phyloP scores from a whole-genome alignment of 176 grass and related monocot species.

The Cenchrus purpureus region DNA sequence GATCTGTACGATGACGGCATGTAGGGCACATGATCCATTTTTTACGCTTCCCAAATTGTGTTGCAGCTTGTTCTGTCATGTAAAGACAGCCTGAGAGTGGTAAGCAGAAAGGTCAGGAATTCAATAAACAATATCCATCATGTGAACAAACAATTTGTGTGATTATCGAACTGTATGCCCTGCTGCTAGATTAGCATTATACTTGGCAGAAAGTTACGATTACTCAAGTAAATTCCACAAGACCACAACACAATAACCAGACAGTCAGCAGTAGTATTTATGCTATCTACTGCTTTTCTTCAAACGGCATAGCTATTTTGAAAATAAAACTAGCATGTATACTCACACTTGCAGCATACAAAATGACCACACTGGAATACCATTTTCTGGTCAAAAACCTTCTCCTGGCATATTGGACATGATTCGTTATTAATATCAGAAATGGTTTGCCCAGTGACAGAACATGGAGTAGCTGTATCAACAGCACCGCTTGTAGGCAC shows the following conservation, averaged over 20 bases:
- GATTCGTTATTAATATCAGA: conserved; percentile 60
- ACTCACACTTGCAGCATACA: conserved; percentile 96
- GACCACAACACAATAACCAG: background rate
- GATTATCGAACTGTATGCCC: conserved; percentile 19
- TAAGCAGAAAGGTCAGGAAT: conserved; percentile 20
- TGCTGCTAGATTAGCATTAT: conserved; percentile 8
- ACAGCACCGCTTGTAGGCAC: conserved; percentile 35
- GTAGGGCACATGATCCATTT: conserved; percentile 97
- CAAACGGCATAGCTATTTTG: conserved; percentile 27
- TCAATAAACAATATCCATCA: conserved; percentile 5
- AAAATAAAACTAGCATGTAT: conserved; percentile 32
- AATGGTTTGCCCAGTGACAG: conserved; percentile 40
- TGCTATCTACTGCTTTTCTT: conserved; percentile 34
- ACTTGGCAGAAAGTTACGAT: background rate
- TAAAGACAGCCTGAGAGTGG: conserved; percentile 74
- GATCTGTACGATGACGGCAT: conserved; percentile 83
- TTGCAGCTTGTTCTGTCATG: conserved; percentile 73
- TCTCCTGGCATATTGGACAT: conserved; percentile 94
- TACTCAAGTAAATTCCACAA: conserved; percentile 9
- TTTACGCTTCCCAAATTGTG: conserved; percentile 56
- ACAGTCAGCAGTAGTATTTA: conserved; percentile 30
- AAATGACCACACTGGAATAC: conserved; percentile 94
- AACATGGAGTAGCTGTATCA: conserved; percentile 45
- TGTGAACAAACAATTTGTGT: conserved; percentile 19
- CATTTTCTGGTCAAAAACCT: conserved; percentile 80